Evolutionary conservation across 805 yeast genomes (phyloP).

Genomic region (Candida ascalaphidarum): DNA sequence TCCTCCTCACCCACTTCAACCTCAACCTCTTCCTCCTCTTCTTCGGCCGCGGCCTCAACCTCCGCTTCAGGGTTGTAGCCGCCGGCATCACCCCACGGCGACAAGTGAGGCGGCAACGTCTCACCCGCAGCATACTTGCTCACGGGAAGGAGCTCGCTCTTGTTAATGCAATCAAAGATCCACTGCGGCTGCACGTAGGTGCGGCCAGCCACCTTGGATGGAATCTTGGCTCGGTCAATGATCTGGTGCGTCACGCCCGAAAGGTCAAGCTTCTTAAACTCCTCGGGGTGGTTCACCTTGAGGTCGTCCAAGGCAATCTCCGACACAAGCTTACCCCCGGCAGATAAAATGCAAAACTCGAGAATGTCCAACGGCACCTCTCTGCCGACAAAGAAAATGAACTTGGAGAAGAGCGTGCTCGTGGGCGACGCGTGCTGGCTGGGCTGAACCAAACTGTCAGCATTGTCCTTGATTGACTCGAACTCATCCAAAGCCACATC

Average conservation of each 20-base stretch:
- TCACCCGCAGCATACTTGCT: slow-evolving; percentile 90
- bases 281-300: slow-evolving; percentile 36
- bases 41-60: slow-evolving; percentile 30
- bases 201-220: slow-evolving; percentile 77
- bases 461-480: slow-evolving; percentile 47
- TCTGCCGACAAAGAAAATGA: slow-evolving; percentile 83
- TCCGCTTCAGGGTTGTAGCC: slow-evolving; percentile 76
- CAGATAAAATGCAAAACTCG: slow-evolving; percentile 78
- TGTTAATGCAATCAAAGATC: slow-evolving; percentile 88
- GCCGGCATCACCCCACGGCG: slow-evolving; percentile 98
- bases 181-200: slow-evolving; percentile 97
- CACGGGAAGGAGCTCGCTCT: slow-evolving; percentile 65
- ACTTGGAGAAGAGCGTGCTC: slow-evolving; percentile 61
- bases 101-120: slow-evolving; percentile 88
- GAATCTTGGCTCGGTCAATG: slow-evolving; percentile 81
- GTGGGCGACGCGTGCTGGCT: slow-evolving; percentile 42
- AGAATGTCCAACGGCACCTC: slow-evolving; percentile 90
- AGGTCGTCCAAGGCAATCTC: slow-evolving; percentile 84
- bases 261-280: slow-evolving; percentile 46
- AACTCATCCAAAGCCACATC: slow-evolving; percentile 56
- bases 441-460: slow-evolving; percentile 71
- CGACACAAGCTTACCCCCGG: slow-evolving; percentile 80
- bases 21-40: slow-evolving; percentile 34
- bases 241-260: slow-evolving; percentile 84
- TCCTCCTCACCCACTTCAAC: slow-evolving; percentile 30